Evolutionary conservation across 1,139 yeast genomes (phyloP).

Genomic region (Geotrichum macrosporum): DNA sequence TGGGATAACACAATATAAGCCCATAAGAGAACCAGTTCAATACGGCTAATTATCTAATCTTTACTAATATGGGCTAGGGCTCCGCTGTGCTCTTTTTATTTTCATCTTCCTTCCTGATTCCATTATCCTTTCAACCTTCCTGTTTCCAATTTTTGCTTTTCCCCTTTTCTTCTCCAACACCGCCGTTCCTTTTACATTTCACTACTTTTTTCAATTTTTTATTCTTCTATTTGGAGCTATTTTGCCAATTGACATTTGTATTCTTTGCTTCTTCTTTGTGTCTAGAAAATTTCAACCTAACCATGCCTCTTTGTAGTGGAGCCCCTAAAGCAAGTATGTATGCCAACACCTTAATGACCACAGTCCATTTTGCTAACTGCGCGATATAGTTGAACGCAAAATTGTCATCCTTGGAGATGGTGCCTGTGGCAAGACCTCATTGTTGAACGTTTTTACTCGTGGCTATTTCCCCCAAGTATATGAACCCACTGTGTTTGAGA

Average conservation of each 20-base stretch:
- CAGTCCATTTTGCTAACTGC: not conserved
- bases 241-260: constrained; percentile 1
- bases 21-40: not conserved
- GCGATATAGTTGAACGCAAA: constrained; percentile 64
- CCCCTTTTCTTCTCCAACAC: too few relatives aligned
- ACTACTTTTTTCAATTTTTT: not conserved
- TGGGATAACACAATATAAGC: not conserved
- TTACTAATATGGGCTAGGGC: not conserved
- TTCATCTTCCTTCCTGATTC: constrained; percentile 1
- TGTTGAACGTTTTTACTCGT: constrained; percentile 89
- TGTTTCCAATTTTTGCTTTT: not conserved
- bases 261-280: not conserved
- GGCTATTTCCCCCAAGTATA: constrained; percentile 98
- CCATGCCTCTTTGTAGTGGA: constrained; percentile 69
- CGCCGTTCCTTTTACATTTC: not conserved
- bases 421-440: constrained; percentile 91
- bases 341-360: too few relatives aligned
- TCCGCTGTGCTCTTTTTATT: not conserved
- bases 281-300: constrained; percentile 13
- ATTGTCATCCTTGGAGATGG: constrained; percentile 97
- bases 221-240: not conserved
- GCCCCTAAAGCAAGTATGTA: constrained; percentile 49
- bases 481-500: constrained; percentile 97
- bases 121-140: not conserved
- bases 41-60: not conserved